phyloP scores from a whole-genome alignment of 371 early-diverging fungal species.

The Lichtheimia ramosa region DNA sequence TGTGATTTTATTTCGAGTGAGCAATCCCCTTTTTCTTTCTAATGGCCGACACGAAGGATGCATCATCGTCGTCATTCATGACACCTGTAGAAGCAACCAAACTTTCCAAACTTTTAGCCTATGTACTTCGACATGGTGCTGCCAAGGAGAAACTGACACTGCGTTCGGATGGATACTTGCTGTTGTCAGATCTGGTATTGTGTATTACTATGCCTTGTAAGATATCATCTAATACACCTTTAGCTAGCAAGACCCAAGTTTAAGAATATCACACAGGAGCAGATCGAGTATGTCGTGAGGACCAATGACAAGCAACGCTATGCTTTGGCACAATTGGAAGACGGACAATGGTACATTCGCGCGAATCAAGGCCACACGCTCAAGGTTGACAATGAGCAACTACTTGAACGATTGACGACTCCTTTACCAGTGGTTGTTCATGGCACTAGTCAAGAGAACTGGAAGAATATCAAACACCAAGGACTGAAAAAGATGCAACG shows the following conservation, averaged over 20 bases:
- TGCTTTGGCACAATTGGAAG: conserved; percentile 39
- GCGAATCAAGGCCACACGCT: conserved; percentile 88
- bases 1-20: not conserved
- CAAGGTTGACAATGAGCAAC: conserved; percentile 47
- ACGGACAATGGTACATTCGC: conserved; percentile 61
- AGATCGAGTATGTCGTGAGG: conserved; percentile 64
- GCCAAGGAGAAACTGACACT: conserved; percentile 72
- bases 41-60: not conserved
- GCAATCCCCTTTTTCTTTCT: not conserved
- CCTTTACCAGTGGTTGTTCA: conserved; percentile 35
- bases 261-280: conserved; percentile 45
- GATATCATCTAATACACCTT: not conserved
- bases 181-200: conserved; percentile 60
- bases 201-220: not conserved
- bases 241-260: conserved; percentile 60
- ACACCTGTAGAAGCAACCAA: conserved; percentile 21
- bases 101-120: conserved; percentile 77
- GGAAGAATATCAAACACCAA: conserved; percentile 59
- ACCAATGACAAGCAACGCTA: conserved; percentile 84
- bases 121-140: conserved; percentile 85
- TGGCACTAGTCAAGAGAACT: conserved; percentile 66
- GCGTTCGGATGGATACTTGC: conserved; percentile 73
- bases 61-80: not conserved
- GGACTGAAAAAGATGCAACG: conserved; percentile 74
- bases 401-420: conserved; percentile 9